Evolutionary conservation across 2,329 filamentous ascomycete genomes (phyloP), one percentile per base, ranked within the genome.

Genomic region (Coniochaeta hoffmannii): DNA sequence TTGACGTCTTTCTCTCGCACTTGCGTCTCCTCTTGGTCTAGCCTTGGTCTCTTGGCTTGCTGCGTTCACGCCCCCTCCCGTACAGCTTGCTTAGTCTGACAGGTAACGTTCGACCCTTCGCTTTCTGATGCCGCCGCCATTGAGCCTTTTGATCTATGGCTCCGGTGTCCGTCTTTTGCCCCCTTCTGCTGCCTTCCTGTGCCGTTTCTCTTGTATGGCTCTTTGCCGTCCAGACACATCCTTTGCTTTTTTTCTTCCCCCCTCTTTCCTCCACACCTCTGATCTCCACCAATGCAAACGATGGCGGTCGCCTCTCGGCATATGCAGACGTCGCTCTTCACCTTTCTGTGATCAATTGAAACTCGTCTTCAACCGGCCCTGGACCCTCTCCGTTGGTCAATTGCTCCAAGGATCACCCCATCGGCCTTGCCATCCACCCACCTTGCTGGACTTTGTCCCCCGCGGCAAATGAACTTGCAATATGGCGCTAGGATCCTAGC

Each of bases 231-330:
- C 55, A 57, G 52, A 44, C 58, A 53, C 44, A 55, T 60, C 53
- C 54, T 60, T 62, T 61, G 55, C 57, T 51, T 32, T 14, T n/a
- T 28, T 31, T 28, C 2, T 22, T 51, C 30, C 63, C 63, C 57
- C 51, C 57, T 59, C 56, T 59, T 57, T 63, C 64, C 61, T 63
- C 63, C 62, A 62, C 59, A 60, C 58, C 44, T 60, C 53, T 58
- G 59, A n/a, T 61, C 56, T 65, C 68, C 64, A 69, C 68, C 66
- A 67, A 69, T 69, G 62, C 65, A 64, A 67, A 66, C 62, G 63
- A 60, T 68, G 63, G 65, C 64, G 63, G 64, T 66, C 62, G 63
- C 66, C 65, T 65, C 67, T 70, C 70, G 68, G 71, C 71, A 73
- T 69, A 70, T 72, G 70, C 70, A 71, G 59, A 62, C 57, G 54